Evolutionary conservation across 129 eudicot genomes (phyloP).

Genomic region (Artemisia annua): DNA sequence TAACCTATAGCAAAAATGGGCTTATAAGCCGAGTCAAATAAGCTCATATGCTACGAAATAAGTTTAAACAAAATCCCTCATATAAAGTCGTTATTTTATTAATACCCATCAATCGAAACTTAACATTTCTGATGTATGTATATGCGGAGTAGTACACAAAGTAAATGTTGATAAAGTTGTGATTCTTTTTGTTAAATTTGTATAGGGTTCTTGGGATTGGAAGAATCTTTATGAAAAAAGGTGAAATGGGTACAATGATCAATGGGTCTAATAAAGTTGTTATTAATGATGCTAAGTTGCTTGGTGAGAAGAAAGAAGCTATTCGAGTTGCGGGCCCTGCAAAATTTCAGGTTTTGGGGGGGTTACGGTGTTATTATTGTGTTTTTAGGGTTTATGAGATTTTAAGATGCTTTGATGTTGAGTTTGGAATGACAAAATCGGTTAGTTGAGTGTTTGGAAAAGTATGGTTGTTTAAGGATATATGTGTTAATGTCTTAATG

Average conservation of each 20-base stretch:
- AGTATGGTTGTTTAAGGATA: too few species aligned
- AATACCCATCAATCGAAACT: too few species aligned
- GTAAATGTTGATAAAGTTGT: background rate
- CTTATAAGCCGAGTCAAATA: too few species aligned
- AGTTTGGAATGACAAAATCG: too few species aligned
- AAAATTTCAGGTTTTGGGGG: slow-evolving; percentile 69
- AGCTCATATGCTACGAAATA: too few species aligned
- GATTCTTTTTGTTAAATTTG: background rate
- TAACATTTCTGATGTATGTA: background rate
- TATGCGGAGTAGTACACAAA: background rate
- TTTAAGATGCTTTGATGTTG: too few species aligned
- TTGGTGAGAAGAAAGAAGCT: slow-evolving; percentile 53
- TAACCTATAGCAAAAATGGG: too few species aligned
- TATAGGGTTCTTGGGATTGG: slow-evolving; percentile 43
- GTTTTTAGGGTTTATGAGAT: slow-evolving; percentile 1
- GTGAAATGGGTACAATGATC: slow-evolving; percentile 43
- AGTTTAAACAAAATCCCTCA: too few species aligned
- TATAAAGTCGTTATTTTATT: too few species aligned
- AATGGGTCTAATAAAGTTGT: slow-evolving; percentile 37
- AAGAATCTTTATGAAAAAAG: slow-evolving; percentile 22
- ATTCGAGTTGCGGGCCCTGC: slow-evolving; percentile 68
- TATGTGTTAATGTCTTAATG: too few species aligned
- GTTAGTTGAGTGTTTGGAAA: too few species aligned
- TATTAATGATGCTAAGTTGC: slow-evolving; percentile 54
- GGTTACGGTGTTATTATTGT: background rate